phyloP scores from a whole-genome alignment of 2,329 filamentous ascomycete species.

The Penicillium aurantiogriseum region DNA sequence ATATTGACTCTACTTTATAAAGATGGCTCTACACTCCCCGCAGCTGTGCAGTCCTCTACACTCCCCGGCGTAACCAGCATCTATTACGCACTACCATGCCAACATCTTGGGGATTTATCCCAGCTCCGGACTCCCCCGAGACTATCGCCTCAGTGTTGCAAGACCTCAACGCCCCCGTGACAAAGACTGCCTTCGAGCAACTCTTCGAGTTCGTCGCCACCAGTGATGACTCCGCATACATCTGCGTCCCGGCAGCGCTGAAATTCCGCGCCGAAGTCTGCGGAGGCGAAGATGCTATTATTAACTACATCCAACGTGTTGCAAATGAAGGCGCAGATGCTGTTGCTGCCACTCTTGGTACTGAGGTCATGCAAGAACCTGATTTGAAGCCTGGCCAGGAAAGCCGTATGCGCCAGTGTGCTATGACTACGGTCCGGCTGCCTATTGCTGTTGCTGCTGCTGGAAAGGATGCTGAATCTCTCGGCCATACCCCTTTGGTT shows the following conservation, averaged over 20 bases:
- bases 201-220: slow-evolving; percentile 79
- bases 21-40: slow-evolving; percentile 81
- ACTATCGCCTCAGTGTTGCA: slow-evolving; percentile 52
- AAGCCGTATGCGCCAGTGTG: slow-evolving; percentile 59
- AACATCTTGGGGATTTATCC: slow-evolving; percentile 74
- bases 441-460: slow-evolving; percentile 53
- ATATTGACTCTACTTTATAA: slow-evolving; percentile 8
- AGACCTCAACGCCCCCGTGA: slow-evolving; percentile 16
- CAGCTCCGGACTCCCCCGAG: slow-evolving; percentile 33
- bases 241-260: slow-evolving; percentile 70
- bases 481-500: background rate
- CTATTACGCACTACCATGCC: slow-evolving; percentile 72
- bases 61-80: slow-evolving; percentile 71
- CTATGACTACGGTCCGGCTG: slow-evolving; percentile 70
- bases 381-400: slow-evolving; percentile 28
- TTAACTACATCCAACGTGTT: slow-evolving; percentile 61
- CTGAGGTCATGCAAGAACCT: slow-evolving; percentile 63
- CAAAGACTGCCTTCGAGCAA: slow-evolving; percentile 61
- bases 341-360: slow-evolving; percentile 64
- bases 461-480: background rate
- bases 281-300: slow-evolving; percentile 71
- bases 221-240: slow-evolving; percentile 67
- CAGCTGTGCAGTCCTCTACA: slow-evolving; percentile 77
- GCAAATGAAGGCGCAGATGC: slow-evolving; percentile 62
- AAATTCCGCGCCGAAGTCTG: slow-evolving; percentile 67